Evolutionary conservation across 2,329 filamentous ascomycete species (phyloP), one percentile per base, ranked within the genome.

Genomic region (Cercospora sesami): DNA sequence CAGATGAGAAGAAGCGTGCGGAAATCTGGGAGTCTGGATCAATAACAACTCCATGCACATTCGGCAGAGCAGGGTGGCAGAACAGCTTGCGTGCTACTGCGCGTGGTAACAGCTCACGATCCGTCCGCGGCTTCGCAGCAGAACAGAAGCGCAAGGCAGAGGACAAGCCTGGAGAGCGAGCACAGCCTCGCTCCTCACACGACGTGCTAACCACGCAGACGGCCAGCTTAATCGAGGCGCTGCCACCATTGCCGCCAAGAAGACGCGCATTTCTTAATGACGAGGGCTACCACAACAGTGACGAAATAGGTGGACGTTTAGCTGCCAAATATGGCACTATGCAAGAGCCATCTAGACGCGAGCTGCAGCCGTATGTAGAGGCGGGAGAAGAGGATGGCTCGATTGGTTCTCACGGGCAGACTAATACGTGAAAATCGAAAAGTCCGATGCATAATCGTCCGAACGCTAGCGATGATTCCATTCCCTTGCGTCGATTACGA

Each of bases 321-420:
- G 58, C 72, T 7, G 51, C 65, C 6, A 68, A 67, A 63, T 63
- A 70, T 61, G 68, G 65, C 51, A 69, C 69, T 16, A 68, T 72
- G 72, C 69, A 72, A 59, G 66, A 72, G 23, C 61, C 73, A 18
- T 63, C 65, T 51, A 63, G 68, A 57, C 45, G 63, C 16, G 51
- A 62, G 23, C 60, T 72, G 30, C 73, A 76, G 68, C 67, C 74
- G 26, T 75, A 74, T 68, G 73, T 74, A 18, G 74, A 76, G 63
- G 69, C 71, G 68, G 66, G 67, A 12, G 55, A 71, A 66, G 39
- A 66, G 66, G 67, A 39, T 69, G 62, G 59, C 14, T n/a, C 33
- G n/a, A 12, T 23, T 26, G 31, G 23, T 26, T 18, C 18, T 61
- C n/a, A 48, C 42, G 14, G 48, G 21, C 48, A 53, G 48, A 21